Conservation (phyloP, 2,329 filamentous ascomycete genomes). For the Acrodontium crateriforme region DNA sequence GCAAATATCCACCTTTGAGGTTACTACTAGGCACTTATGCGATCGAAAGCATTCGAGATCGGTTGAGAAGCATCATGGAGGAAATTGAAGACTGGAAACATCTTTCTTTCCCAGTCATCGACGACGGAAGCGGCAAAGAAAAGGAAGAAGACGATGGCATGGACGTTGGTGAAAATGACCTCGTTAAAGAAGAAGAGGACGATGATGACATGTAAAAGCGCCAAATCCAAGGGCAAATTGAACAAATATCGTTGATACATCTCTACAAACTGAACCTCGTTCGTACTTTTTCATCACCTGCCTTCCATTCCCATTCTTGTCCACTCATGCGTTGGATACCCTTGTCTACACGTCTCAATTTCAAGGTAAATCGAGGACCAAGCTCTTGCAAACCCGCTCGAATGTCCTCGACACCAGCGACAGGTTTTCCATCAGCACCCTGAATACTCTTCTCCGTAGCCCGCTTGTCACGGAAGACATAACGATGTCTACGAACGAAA, state of each 20-base stretch:
- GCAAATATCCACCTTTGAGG: constrained; percentile 78
- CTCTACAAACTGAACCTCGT: constrained; percentile 82
- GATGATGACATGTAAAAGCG: constrained; percentile 10
- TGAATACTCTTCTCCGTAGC: constrained; percentile 76
- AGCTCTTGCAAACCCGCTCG: constrained; percentile 81
- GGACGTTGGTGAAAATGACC: constrained; percentile 7
- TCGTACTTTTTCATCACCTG: constrained; percentile 82
- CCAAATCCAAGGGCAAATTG: no score
- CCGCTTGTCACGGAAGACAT: constrained; percentile 82
- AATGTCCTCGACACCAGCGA: constrained; percentile 75
- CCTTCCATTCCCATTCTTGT: constrained; percentile 93
- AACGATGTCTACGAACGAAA: constrained; percentile 79
- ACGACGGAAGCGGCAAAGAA: constrained; percentile 14
- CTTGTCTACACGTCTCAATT: constrained; percentile 80
- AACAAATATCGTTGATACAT: no score
- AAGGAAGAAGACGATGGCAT: constrained; percentile 11
- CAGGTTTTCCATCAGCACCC: constrained; percentile 64
- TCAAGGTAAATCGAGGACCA: constrained; percentile 71
- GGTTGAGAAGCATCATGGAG: constrained; percentile 79
- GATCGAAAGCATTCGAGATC: constrained; percentile 87
- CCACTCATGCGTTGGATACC: constrained; percentile 66
- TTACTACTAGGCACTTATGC: constrained; percentile 86
- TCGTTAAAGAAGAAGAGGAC: constrained; percentile 8
- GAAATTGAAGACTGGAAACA: constrained; percentile 42
- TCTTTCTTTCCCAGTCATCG: constrained; percentile 21